Percentiles rank a stretch among this genome's conserved stretches.
These are phyloP conservation scores for Lentinula sp. DNA, from an alignment of 768 basidiomycete genomes.

Conservation along the genomic window DNA sequence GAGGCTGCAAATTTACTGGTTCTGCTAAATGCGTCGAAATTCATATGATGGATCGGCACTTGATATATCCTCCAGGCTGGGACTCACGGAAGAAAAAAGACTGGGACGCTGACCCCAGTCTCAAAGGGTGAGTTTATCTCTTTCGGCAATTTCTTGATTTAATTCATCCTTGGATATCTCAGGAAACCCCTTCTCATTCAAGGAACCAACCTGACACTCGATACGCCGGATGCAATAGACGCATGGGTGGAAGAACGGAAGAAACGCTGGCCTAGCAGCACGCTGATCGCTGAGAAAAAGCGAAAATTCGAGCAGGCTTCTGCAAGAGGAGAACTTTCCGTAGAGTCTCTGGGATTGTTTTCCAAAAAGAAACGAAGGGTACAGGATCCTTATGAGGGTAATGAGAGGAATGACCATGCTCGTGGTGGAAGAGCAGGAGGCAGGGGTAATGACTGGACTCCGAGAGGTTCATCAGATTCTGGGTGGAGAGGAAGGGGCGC, in stretches of 20 bases:
- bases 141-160: constrained; percentile 2
- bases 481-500: constrained; percentile 22
- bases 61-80: constrained; percentile 77
- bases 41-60: constrained; percentile 89
- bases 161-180: background rate
- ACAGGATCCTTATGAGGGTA: constrained; percentile 12
- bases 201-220: constrained; percentile 71
- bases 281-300: constrained; percentile 74
- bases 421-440: constrained; percentile 23
- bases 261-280: constrained; percentile 73
- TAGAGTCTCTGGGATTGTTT: constrained; percentile 34
- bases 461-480: constrained; percentile 25
- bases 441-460: constrained; percentile 18
- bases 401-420: constrained; percentile 10
- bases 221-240: constrained; percentile 76
- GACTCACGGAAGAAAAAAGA: constrained; percentile 50
- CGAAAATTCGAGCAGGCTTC: constrained; percentile 72
- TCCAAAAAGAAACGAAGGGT: constrained; percentile 36
- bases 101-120: constrained; percentile 80
- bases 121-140: constrained; percentile 55
- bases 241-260: constrained; percentile 89
- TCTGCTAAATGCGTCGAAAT: constrained; percentile 66
- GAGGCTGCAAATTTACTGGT: constrained; percentile 63
- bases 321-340: constrained; percentile 68
- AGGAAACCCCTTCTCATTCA: constrained; percentile 73